A percentile compares a stretch with the other conserved stretches of the same genome.
These are phyloP conservation scores for Miscanthus lutarioriparius DNA, from an alignment of 176 grass and related monocot species.

Conservation along the genomic window DNA sequence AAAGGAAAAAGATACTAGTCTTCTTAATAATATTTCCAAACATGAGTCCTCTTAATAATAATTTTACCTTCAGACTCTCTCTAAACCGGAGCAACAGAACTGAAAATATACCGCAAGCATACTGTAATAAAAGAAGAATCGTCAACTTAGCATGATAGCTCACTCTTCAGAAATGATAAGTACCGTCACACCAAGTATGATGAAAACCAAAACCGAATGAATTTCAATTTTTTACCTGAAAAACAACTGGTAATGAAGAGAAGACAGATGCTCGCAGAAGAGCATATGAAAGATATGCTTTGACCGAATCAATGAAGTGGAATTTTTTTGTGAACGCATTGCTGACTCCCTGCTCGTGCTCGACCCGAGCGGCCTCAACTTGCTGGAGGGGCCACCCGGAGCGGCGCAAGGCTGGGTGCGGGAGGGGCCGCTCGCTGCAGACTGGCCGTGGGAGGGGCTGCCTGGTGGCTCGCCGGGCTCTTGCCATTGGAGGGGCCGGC, in stretches of 20 bases:
- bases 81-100: slow-evolving; percentile 96
- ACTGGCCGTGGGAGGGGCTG: no score
- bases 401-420: no score
- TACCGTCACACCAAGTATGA: slow-evolving; percentile 21
- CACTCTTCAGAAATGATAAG: slow-evolving; percentile 17
- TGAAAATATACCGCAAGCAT: slow-evolving; percentile 94
- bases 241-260: slow-evolving; percentile 88
- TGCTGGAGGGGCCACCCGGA: no score
- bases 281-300: slow-evolving; percentile 98
- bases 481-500: no score
- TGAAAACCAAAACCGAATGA: slow-evolving; percentile 21
- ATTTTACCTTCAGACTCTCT: slow-evolving; percentile 92
- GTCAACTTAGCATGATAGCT: neutral
- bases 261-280: slow-evolving; percentile 84
- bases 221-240: slow-evolving; percentile 67
- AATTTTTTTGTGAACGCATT: slow-evolving; percentile 93
- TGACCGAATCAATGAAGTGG: slow-evolving; percentile 99
- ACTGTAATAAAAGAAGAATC: slow-evolving; percentile 62
- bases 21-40: slow-evolving; percentile 44
- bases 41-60: slow-evolving; percentile 17
- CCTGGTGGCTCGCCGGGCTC: no score
- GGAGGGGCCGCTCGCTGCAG: no score
- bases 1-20: slow-evolving; percentile 49
- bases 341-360: no score
- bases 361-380: no score